Evolutionary conservation across 2,329 filamentous ascomycete genomes (phyloP).

Genomic region (Capronia americana): DNA sequence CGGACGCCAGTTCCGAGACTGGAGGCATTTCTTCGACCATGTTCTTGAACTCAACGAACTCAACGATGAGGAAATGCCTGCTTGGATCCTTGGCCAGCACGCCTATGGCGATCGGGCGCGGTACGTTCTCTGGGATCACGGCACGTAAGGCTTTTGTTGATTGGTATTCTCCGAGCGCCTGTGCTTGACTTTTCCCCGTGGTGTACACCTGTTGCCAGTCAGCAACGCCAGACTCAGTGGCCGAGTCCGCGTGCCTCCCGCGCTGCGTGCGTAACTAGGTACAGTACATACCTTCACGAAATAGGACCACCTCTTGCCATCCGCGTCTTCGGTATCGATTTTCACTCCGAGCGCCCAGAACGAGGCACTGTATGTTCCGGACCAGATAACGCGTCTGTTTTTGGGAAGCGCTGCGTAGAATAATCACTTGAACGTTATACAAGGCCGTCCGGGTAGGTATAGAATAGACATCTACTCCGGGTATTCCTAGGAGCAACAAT

Average conservation of each 20-base stretch:
- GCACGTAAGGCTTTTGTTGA: background rate
- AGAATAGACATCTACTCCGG: no score
- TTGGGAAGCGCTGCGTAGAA: no score
- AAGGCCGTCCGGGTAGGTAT: no score
- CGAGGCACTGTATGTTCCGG: background rate
- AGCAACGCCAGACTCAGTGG: no score
- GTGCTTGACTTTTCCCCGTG: slow-evolving; percentile 3
- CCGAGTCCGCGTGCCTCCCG: no score
- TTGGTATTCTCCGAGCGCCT: background rate
- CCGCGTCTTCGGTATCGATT: slow-evolving; percentile 3
- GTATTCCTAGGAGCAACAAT: no score
- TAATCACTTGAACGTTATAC: no score
- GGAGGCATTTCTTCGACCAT: slow-evolving; percentile 5
- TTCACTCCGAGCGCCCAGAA: background rate
- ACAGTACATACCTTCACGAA: no score
- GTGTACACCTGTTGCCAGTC: no score
- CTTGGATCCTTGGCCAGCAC: background rate
- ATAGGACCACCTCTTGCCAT: background rate
- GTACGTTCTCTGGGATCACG: background rate
- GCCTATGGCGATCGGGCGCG: background rate
- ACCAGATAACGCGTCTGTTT: background rate
- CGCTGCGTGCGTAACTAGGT: no score
- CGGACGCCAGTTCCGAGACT: background rate
- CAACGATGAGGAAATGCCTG: slow-evolving; percentile 3
- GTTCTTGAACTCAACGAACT: slow-evolving; percentile 3